These are phyloP conservation scores for Dryadomyces sulphureus DNA, from an alignment of 2,329 filamentous ascomycete genomes.

Conservation along the genomic window DNA sequence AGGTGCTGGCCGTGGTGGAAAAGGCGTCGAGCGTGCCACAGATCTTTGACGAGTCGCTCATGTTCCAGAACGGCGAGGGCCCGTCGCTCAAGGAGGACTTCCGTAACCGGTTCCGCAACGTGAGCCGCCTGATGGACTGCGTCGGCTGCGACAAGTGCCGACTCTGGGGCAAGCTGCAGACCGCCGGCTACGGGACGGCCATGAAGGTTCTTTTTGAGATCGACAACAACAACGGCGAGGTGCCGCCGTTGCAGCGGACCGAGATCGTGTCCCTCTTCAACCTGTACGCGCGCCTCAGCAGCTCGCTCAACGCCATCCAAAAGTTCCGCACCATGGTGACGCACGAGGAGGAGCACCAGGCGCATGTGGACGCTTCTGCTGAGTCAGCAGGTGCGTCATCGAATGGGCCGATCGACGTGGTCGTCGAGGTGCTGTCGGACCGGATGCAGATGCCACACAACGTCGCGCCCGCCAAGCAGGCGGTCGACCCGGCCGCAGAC, in stretches of 20 bases:
- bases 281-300: slow-evolving; percentile 75
- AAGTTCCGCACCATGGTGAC: slow-evolving; percentile 50
- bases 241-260: slow-evolving; percentile 65
- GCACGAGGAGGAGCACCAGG: too few relatives aligned
- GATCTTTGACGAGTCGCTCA: slow-evolving; percentile 88
- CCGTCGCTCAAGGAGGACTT: slow-evolving; percentile 90
- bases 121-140: slow-evolving; percentile 95
- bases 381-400: too few relatives aligned
- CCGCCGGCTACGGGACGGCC: slow-evolving; percentile 84
- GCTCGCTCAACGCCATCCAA: slow-evolving; percentile 60
- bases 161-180: slow-evolving; percentile 95
- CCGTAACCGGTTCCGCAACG: slow-evolving; percentile 90
- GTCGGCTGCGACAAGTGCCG: slow-evolving; percentile 98
- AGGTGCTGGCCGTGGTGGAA: slow-evolving; percentile 63
- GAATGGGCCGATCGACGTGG: slow-evolving; percentile 5
- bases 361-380: too few relatives aligned
- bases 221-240: slow-evolving; percentile 44
- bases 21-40: slow-evolving; percentile 54
- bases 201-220: slow-evolving; percentile 95
- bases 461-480: slow-evolving; percentile 15
- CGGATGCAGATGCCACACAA: slow-evolving; percentile 29
- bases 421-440: slow-evolving; percentile 17
- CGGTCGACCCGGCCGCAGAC: slow-evolving; percentile 5
- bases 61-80: slow-evolving; percentile 73
- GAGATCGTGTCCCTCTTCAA: slow-evolving; percentile 93